A percentile compares a stretch with the other conserved stretches of the same genome.
These are phyloP conservation scores for Penicillium robsamsonii DNA, from an alignment of 495 filamentous ascomycete genomes.

Conservation along the genomic window DNA sequence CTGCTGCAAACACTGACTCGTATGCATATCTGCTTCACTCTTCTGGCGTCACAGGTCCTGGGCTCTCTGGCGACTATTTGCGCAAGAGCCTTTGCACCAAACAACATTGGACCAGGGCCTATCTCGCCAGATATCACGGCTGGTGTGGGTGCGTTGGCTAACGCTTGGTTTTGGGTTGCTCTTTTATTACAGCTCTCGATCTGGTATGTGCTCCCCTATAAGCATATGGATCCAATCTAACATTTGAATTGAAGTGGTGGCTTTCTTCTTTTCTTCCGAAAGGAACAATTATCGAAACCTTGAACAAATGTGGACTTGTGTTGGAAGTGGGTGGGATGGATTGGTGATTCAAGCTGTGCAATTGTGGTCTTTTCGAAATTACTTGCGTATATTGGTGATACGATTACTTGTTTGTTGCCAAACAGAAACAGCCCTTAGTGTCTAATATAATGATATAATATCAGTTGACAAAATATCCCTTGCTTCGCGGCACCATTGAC, in stretches of 20 bases:
- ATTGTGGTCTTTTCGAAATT: not conserved
- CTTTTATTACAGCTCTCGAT: conserved; percentile 60
- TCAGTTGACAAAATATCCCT: not conserved
- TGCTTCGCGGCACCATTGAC: no score
- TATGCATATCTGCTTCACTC: conserved; percentile 50
- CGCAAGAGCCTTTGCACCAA: conserved; percentile 46
- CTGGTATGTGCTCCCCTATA: conserved; percentile 41
- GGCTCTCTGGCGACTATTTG: conserved; percentile 51
- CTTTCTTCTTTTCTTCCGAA: conserved; percentile 68
- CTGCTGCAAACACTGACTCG: conserved; percentile 49
- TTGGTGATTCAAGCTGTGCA: not conserved
- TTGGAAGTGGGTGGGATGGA: not conserved
- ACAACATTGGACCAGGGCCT: conserved; percentile 49
- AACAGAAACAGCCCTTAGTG: not conserved
- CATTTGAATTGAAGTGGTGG: conserved; percentile 42
- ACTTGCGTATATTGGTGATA: not conserved
- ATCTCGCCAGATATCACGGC: conserved; percentile 48
- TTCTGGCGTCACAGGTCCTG: conserved; percentile 50
- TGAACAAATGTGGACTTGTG: conserved; percentile 23
- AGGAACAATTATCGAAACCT: conserved; percentile 69
- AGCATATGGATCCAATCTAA: not conserved
- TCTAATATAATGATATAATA: conserved; percentile 1
- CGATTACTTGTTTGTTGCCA: not conserved
- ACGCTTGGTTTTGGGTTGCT: conserved; percentile 66
- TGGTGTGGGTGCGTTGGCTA: conserved; percentile 47